Base-by-base conservation (phyloP, 495 filamentous ascomycete genomes). In the Terfezia boudieri region DNA sequence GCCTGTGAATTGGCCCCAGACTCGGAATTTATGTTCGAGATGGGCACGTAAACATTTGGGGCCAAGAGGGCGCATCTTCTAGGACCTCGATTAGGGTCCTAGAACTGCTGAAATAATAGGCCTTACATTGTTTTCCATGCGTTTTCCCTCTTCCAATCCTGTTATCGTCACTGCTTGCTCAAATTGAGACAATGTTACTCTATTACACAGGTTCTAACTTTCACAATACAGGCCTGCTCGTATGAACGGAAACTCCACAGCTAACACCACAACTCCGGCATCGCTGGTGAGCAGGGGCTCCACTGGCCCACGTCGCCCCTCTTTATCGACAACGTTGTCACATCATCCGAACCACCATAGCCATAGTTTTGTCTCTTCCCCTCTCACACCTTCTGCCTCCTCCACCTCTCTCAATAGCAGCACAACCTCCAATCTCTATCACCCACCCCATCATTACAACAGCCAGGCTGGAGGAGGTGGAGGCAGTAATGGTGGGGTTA, bases 401-500 rank as follows among this genome's bases (percentile, higher is more conserved):
- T 46, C 41, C 12, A 46, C 12, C 41, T 14, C 41, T 46, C 41
- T 46, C 41, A 46, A 46, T 8, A 46, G 8, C 59, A 3, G n/a
- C 5, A 51, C 16, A 20, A 26, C 2, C 26, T 12, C n/a, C 10
- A 65, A 65, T 16, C 59, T 65, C 16, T 65, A 65, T 37, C 63
- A 65, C 17, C 63, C 63, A 8, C 63, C 63, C 36, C 63, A 65
- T 56, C 62, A 65, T 52, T 65, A 62, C 38, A 60, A 65, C 50
- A 62, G 65, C 59, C 77, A 81, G 61, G 79, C 78, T 57, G 74
- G 78, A 37, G 68, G 72, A 46, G 61, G 68, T 49, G 62, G 64
- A 23, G 67, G 67, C 20, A 78, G 81, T 23, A 70, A 69, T 41
- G 79, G 58, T 95, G 41, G 41, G 41, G 8, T 46, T 5, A 46